phyloP scores from a whole-genome alignment of 768 basidiomycete species.

The Amanita muscaria region DNA sequence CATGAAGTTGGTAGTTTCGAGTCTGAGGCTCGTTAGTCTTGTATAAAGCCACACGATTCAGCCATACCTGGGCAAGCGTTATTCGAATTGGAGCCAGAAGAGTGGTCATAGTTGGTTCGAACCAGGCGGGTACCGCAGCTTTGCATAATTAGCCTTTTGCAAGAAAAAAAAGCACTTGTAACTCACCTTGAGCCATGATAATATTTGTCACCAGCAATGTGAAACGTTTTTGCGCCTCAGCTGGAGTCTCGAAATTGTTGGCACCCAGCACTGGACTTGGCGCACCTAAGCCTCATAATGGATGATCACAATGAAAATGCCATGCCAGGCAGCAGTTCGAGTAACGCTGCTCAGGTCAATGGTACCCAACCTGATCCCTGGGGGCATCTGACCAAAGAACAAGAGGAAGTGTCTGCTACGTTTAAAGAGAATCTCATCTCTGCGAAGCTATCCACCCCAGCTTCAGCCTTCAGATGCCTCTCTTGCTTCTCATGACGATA shows the following conservation, averaged over 20 bases:
- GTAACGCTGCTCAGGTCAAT: background rate
- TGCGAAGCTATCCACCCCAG: slow-evolving; percentile 44
- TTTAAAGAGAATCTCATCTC: slow-evolving; percentile 47
- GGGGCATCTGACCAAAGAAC: slow-evolving; percentile 41
- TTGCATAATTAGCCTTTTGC: slow-evolving; percentile 10
- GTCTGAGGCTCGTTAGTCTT: too few species aligned
- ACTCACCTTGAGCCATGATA: too few species aligned
- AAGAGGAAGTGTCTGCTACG: slow-evolving; percentile 36
- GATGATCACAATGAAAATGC: too few species aligned
- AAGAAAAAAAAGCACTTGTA: too few species aligned
- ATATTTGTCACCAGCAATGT: too few species aligned
- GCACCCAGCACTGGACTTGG: too few species aligned
- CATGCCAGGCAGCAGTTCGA: background rate
- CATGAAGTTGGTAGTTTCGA: too few species aligned
- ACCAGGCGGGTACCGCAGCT: slow-evolving; percentile 12
- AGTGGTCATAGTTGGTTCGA: slow-evolving; percentile 9
- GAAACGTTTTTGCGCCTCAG: too few species aligned
- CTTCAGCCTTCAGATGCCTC: slow-evolving; percentile 18
- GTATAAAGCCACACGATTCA: too few species aligned
- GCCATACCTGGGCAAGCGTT: too few species aligned
- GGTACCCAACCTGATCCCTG: slow-evolving; percentile 13
- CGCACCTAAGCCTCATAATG: too few species aligned
- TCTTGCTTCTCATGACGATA: slow-evolving; percentile 51
- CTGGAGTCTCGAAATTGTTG: too few species aligned
- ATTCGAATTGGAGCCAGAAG: background rate